Evolutionary conservation across 2,329 filamentous ascomycete species (phyloP).

Genomic region (Colletotrichum truncatum): DNA sequence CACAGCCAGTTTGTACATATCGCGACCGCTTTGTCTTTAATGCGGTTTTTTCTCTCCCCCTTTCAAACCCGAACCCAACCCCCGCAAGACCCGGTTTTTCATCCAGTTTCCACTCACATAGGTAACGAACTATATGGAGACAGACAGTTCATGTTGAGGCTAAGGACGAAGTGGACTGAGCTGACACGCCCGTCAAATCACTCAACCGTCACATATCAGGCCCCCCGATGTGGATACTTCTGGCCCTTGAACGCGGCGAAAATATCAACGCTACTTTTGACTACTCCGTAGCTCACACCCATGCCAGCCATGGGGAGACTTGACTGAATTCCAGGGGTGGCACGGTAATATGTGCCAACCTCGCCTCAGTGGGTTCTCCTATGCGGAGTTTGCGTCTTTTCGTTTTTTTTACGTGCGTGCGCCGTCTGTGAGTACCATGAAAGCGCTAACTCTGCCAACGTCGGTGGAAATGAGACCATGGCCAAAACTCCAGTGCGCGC

Average conservation of each 20-base stretch:
- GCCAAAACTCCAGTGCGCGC: background rate
- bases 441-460: constrained; percentile 3
- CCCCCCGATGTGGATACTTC: constrained; percentile 14
- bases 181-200: too few species aligned
- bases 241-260: background rate
- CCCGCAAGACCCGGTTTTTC: constrained; percentile 2
- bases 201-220: background rate
- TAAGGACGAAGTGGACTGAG: background rate
- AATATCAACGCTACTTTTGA: background rate
- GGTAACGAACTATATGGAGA: too few species aligned
- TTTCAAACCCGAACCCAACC: background rate
- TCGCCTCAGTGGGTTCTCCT: constrained; percentile 4
- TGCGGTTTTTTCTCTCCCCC: background rate
- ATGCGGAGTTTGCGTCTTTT: background rate
- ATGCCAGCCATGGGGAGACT: too few species aligned
- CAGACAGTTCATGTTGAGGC: background rate
- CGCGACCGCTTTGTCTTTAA: background rate
- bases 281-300: too few species aligned
- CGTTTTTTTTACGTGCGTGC: background rate
- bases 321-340: too few species aligned
- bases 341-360: constrained; percentile 1
- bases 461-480: constrained; percentile 10
- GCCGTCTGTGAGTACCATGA: background rate
- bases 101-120: background rate
- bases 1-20: too few species aligned